These are phyloP conservation scores for Pythium plurisporium DNA, from an alignment of 352 stramenopile genomes.

Conservation along the genomic window DNA sequence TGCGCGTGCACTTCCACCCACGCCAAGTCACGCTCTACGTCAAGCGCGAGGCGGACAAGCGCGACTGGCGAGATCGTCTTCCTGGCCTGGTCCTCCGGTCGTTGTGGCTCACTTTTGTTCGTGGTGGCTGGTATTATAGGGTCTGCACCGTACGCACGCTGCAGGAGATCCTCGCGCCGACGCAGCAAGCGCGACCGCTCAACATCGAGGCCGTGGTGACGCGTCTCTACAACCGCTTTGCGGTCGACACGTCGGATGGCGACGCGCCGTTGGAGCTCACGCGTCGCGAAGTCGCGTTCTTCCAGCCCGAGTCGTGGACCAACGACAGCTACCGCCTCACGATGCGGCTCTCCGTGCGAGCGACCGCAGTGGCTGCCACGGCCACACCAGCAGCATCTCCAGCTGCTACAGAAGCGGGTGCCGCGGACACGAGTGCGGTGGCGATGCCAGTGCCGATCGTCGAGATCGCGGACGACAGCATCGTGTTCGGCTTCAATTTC, in stretches of 20 bases:
- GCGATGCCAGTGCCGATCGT: no score
- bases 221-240: conserved; percentile 14
- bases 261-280: background rate
- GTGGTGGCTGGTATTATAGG: no score
- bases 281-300: conserved; percentile 7
- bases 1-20: conserved; percentile 9
- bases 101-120: no score
- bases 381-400: background rate
- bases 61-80: no score
- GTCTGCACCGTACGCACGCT: conserved; percentile 1
- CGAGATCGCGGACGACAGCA: conserved; percentile 6
- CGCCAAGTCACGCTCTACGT: no score
- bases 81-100: background rate
- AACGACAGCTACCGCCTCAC: conserved; percentile 7
- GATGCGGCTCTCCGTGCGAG: background rate
- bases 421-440: background rate
- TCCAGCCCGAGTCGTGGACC: background rate
- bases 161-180: conserved; percentile 6
- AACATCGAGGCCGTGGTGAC: background rate
- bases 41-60: conserved; percentile 5
- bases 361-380: background rate
- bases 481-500: background rate
- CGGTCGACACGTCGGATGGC: no score
- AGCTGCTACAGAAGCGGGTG: background rate
- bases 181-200: conserved; percentile 4